Conservation (phyloP, 2,329 filamentous ascomycete species). For the Microdochium trichocladiopsis region DNA sequence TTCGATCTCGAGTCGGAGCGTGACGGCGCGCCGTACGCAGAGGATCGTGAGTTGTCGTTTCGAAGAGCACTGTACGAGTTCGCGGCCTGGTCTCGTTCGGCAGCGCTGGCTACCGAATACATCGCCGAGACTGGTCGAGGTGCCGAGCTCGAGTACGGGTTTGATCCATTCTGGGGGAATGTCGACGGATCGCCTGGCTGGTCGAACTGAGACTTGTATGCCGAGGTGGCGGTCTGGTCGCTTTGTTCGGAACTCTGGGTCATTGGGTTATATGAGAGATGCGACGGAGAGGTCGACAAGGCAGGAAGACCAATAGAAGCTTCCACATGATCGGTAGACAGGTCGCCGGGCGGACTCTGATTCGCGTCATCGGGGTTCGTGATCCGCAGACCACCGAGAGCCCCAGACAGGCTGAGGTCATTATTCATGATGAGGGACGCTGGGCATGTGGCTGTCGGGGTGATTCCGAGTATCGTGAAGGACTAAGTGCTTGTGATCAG, state of each 20-base stretch:
- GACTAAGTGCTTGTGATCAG: constrained; percentile 2
- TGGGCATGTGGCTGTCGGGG: constrained; percentile 3
- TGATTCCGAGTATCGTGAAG: constrained; percentile 2
- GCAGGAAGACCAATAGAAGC: background rate
- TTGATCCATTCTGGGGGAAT: constrained; percentile 13
- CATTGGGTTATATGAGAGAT: background rate
- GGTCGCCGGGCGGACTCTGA: constrained; percentile 21
- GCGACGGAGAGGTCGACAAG: background rate
- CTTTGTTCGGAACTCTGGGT: background rate
- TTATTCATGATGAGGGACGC: constrained; percentile 63
- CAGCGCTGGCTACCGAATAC: constrained; percentile 16
- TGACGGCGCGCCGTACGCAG: constrained; percentile 45
- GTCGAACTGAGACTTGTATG: constrained; percentile 10
- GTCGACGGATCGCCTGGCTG: constrained; percentile 12
- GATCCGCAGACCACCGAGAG: constrained; percentile 89
- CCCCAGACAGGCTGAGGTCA: constrained; percentile 86
- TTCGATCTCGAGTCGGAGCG: constrained; percentile 59
- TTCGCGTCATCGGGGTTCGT: constrained; percentile 83
- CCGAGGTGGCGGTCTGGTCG: constrained; percentile 1
- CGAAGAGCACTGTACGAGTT: constrained; percentile 36
- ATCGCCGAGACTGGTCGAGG: constrained; percentile 23
- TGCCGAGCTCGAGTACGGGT: constrained; percentile 16
- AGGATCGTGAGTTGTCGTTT: constrained; percentile 51
- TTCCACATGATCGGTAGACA: constrained; percentile 20
- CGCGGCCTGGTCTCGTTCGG: constrained; percentile 24